Base-by-base conservation (phyloP, 352 stramenopile genomes). In the Pythium dissotocum region DNA sequence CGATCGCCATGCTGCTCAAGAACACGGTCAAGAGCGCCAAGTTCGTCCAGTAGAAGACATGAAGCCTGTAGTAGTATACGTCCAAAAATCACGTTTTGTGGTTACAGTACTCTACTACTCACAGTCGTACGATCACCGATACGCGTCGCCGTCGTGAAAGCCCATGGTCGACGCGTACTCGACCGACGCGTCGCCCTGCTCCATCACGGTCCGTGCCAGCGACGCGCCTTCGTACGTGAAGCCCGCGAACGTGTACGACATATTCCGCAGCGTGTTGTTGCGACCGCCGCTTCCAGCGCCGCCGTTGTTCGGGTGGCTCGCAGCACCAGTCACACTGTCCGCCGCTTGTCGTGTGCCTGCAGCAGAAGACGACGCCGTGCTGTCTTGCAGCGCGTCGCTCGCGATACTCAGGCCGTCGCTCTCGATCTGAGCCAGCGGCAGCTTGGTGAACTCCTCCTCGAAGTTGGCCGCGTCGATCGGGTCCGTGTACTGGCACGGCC, bases 1-100 rank as follows among this genome's bases (percentile, higher is more conserved):
- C 95, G 32, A 97, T 98, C 69, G 93, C 95, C 16, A 98, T 97
- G 90, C 79, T 98, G 58, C 82, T 98, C 52, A 83, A 85, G 57
- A 98, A 98, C 77, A 85, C 77, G 9, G 77, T 93, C 42, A 69
- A 71, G 46, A 90, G 82, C 61, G 82, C 81, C 59, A 79, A 78
- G 63, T 86, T 84, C 69, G 82, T 74, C 10, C 62, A 60, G 60
- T 36, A 30, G 10, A 6, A 64, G 33, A 26, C 5, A 54, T 10
- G 18, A 59, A 7, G 8, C 30, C 16, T 18, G 35, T 52, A 52
- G 44, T 52, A 52, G 42, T 52, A 5, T n/a, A 52, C 44, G 44
- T 52, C 44, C 9, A 66, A 36, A 53, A n/a, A 18, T 30, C 53
- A 16, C 5, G 18, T 33, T 40, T 2, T 5, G 56, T 51, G 36